Evolutionary conservation across 805 yeast species (phyloP), one percentile per base, ranked within the genome.

Genomic region (Starmerella floricola): DNA sequence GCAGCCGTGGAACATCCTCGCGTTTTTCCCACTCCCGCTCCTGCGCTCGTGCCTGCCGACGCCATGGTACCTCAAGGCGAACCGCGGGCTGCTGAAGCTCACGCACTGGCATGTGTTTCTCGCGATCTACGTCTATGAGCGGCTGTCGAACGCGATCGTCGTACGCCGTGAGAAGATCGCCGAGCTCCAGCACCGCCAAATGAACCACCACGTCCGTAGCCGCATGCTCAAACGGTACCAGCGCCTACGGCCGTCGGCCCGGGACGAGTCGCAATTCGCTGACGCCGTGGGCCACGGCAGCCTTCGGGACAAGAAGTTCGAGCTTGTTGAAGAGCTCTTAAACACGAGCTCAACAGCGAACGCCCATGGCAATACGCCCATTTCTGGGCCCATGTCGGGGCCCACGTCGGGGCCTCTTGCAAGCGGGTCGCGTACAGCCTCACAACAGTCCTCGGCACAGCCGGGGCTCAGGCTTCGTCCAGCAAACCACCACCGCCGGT

Each of bases 61-160:
- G 27, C 45, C 53, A 4, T 38, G 47, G 36, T 63, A 57, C 39
- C 52, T 63, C 20, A 50, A 53, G 1, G 40, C 61, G 12, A 62
- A 63, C 42, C 47, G 67, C 6, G 44, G 53, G 4, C 45, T 63
- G 24, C 59, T 63, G 38, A 63, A 64, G 39, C 41, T 55, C 31
- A 62, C 67, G 4, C 67, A 63, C 34, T 52, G 61, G 45, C 67
- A 64, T 4, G 45, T 62, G 8, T 55, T 63, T 30, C 40, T 60
- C 12, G 45, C 51, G 17, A 63, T 63, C 8, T 63, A 55, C 40
- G 41, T 54, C 5, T 63, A 60, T 39, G 67, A 63, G 40, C 34
- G 46, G 29, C 38, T 50, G 13, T 36, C 46, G 2, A 47, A 40
- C 38, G 46, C 46, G 3, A 28, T 53, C 13, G 31, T 30, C 6